Evolutionary conservation across 2,329 filamentous ascomycete species (phyloP), one percentile per base, ranked within the genome.

Genomic region (Colletotrichum neosansevieriae): DNA sequence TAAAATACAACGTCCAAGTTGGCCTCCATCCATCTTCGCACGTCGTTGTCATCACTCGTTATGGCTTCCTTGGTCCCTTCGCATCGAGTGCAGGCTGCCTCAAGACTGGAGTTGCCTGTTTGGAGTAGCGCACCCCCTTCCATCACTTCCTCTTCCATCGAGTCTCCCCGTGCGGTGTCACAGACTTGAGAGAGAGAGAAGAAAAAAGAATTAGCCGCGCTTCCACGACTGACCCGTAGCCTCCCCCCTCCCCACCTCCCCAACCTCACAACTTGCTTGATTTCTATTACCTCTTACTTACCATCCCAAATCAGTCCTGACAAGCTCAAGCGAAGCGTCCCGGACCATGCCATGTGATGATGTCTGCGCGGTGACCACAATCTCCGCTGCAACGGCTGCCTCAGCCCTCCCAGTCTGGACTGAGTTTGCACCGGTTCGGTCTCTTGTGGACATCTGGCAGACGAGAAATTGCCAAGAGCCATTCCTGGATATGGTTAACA

Each of bases 1-100:
- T 24, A 32, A 58, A 61, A 65, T 64, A 68, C 65, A 65, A 58
- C 34, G 4, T 53, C 15, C 54, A 36, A 36, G 21, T 38, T 34
- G 21, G 36, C 54, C 65, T 65, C 65, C 60, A 56, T 65, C 54
- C 54, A 54, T 68, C 65, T 68, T 68, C 65, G 65, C 65, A 68
- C 65, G 65, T 68, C 65, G 65, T 49, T 44, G 54, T 61, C 58
- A 61, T 32, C 58, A 21, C 49, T 53, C 19, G 17, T 21, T 21
- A 21, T 42, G 34, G 21, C 21, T 53, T 53, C 34, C 3, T 54
- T 24, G 17, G 34, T 53, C 49, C 6, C 29, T 19, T 53, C 40
- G 51, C 32, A 19, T 9, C 21, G 17, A 34, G 38, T 42, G 44
- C 58, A 40, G 58, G 56, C 56, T 53, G 47, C 45, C 58, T 51